Base-by-base conservation (phyloP, 1,284 basidiomycete species). In the Cutaneotrichosporon dermatis region DNA sequence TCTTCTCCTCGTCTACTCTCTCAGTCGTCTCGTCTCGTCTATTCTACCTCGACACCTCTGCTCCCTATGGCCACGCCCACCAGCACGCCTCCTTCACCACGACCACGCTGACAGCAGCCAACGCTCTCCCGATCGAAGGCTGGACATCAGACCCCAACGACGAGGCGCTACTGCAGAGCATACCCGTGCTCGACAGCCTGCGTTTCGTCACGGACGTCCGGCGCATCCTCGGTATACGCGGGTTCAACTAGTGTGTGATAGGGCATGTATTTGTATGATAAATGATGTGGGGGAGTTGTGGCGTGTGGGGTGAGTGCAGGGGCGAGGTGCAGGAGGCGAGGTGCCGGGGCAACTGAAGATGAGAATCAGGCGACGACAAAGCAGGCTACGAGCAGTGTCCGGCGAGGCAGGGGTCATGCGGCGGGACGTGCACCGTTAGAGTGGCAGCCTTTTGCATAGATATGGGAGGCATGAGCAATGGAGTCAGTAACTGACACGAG, bases 81-180 rank as follows among this genome's bases (percentile, higher is more conserved):
- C 33, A 8, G 34, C 46, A 1, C 0, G 4, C 6, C 44, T 46
- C 44, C 25, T 10, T 46, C 44, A 35, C 10, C 9, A 1, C 13
- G 2, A n/a, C 51, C 51, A 35, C 46, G 8, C 49, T 58, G 15
- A 60, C 55, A 16, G 10, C 70, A 92, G 94, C 91, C 50, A 99
- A 99, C 77, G 95, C 94, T 50, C 92, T 99, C 68, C 96, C 95
- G 39, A 92, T 99, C 75, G 95, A 99, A 81, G 95, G 95, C 48
- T 99, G 95, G 95, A 97, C 93, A 15, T 88, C 93, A 64, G 96
- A 99, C 78, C 94, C 93, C 25, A 87, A 88, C 62, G 95, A 99
- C 79, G 92, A 98, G 80, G 95, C 94, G 9, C 82, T 99, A 51
- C 86, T 99, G 54, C 94, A 99, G 79, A 83, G 97, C 58, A 82